Evolutionary conservation across 2,329 filamentous ascomycete genomes (phyloP), one percentile per base, ranked within the genome.

Genomic region (Westerdykella sp.): DNA sequence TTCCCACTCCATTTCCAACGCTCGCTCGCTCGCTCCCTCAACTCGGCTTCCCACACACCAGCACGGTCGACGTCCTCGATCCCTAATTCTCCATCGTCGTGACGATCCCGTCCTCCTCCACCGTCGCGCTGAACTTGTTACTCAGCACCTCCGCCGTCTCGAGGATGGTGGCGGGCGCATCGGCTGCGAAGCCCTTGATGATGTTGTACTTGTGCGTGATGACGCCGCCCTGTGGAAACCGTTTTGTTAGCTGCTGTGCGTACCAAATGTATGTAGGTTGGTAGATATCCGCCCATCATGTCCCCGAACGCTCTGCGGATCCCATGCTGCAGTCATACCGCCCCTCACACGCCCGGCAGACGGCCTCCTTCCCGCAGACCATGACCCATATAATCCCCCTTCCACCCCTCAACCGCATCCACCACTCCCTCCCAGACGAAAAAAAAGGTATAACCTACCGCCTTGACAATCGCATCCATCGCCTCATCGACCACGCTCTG

Each of bases 81-180:
- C 18, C 18, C 38, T 51, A 45, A 12, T 55, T 41, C 1, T 52
- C 46, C 43, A 61, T 55, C 9, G 60, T 78, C 7, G 50, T 73
- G 39, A 93, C 77, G 21, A 83, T 69, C 59, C 84, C 73, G 60
- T 95, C 88, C 57, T 90, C 81, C 68, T 95, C 89, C 49, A 96
- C 80, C 23, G 75, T 65, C 1, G 82, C 80, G 40, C 78, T 71
- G 67, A 81, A 83, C 46, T 77, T 64, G 42, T 73, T 71, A 46
- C 81, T 80, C 69, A 79, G 73, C 1, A 79, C 71, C 54, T 83
- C 77, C 23, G 95, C 77, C 5, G 74, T 75, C 46, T 87, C 75
- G 43, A 95, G 73, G 15, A 81, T 77, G 55, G 81, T 80, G 45
- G 79, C 78, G 1, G 87, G 81, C 28, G 84, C 83, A 50, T 84